Percentiles rank a stretch among this genome's conserved stretches.
phyloP scores from a whole-genome alignment of 345 rosid species.

The Hibiscus tridactylites region DNA sequence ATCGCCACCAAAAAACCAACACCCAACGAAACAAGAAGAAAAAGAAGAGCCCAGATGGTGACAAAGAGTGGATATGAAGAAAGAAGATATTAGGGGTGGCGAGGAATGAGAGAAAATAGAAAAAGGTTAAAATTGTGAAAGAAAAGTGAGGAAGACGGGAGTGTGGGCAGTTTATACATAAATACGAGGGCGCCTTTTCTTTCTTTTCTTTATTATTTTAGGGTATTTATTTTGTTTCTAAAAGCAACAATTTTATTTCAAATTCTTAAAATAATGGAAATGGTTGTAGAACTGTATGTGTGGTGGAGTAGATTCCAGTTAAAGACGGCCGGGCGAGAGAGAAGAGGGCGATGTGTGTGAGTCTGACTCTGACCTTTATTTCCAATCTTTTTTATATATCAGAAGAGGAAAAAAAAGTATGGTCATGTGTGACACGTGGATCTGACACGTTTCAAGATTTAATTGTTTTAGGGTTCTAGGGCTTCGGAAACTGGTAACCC shows the following conservation, averaged over 20 bases:
- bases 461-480: constrained; percentile 4
- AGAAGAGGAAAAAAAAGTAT: neutral
- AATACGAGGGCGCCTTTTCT: constrained; percentile 9
- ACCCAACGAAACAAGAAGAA: neutral
- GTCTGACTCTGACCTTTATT: constrained; percentile 7
- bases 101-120: constrained; percentile 14
- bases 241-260: neutral
- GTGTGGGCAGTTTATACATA: constrained; percentile 14
- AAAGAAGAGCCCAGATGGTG: neutral
- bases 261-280: too few relatives aligned
- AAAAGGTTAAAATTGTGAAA: constrained; percentile 14
- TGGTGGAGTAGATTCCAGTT: constrained; percentile 30
- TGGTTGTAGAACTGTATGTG: constrained; percentile 1
- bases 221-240: neutral
- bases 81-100: constrained; percentile 12
- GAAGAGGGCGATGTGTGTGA: neutral
- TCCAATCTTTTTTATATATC: too few relatives aligned
- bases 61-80: neutral
- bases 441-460: neutral
- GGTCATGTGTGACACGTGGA: constrained; percentile 19
- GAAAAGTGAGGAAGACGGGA: neutral
- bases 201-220: neutral
- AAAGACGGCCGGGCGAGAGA: too few relatives aligned
- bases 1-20: neutral
- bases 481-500: constrained; percentile 13